These are phyloP conservation scores for Clitopilus hobsonii DNA, from an alignment of 768 basidiomycete genomes.

Conservation along the genomic window DNA sequence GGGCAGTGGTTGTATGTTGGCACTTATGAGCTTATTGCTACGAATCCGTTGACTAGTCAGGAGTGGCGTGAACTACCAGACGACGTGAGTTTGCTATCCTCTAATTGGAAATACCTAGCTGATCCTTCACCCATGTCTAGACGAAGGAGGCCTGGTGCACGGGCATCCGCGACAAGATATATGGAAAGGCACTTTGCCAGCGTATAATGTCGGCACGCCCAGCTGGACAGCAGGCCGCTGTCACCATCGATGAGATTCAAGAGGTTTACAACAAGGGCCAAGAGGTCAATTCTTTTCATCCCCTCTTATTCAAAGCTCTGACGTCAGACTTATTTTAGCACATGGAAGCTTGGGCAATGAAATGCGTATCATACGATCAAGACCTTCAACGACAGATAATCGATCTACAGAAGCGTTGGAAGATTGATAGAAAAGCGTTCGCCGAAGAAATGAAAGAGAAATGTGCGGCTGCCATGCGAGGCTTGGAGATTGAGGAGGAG, in stretches of 20 bases:
- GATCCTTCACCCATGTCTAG: background rate
- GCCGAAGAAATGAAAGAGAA: background rate
- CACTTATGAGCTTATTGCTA: slow-evolving; percentile 24
- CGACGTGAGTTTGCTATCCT: slow-evolving; percentile 7
- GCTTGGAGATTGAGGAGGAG: background rate
- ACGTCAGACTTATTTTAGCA: background rate
- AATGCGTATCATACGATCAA: background rate
- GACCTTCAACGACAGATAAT: background rate
- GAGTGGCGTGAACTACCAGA: slow-evolving; percentile 16
- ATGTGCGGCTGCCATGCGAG: too few species aligned
- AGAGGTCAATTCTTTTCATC: background rate
- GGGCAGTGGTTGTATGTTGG: slow-evolving; percentile 30
- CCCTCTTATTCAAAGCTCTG: background rate
- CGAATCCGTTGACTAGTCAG: slow-evolving; percentile 32
- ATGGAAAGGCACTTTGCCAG: too few species aligned
- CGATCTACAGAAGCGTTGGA: background rate
- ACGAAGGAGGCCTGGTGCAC: background rate
- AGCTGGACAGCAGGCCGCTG: background rate
- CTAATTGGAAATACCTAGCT: background rate
- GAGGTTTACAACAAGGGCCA: background rate
- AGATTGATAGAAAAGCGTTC: background rate
- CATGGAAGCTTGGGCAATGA: background rate
- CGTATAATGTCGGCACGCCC: too few species aligned
- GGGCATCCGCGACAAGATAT: too few species aligned
- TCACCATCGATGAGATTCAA: background rate